Base-by-base conservation (phyloP, 495 filamentous ascomycete species). In the Hyphodiscus hymeniophilus region DNA sequence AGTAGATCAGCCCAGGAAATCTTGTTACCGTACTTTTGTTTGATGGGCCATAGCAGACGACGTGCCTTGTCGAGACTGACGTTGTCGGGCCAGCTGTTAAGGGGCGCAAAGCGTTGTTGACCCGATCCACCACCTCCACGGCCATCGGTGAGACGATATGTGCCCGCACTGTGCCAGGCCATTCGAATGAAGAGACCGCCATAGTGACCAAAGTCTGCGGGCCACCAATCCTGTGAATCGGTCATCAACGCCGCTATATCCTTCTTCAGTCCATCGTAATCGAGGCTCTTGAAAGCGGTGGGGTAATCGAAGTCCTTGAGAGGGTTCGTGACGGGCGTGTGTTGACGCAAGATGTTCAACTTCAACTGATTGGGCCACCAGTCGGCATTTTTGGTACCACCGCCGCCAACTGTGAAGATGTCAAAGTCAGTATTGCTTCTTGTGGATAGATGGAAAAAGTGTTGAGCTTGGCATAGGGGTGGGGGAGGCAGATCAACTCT, bases 31-130 rank as follows among this genome's bases (percentile, higher is more conserved):
- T 87, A 87, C 72, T 87, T 87, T 57, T 85, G 80, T 70, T 87
- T 87, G 67, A 87, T 77, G 57, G 82, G 82, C 82, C 82, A 87
- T 44, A 87, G 64, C 48, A 87, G 75, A 51, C 82, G 81, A 43
- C 82, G 82, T 30, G 81, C 81, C 74, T 87, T 87, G 74, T 87
- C 82, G 40, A 87, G 73, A 55, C 70, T 77, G 51, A 79, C 81
- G 52, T 87, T 87, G 67, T 87, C 82, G 47, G 82, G 82, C 82
- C 82, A 87, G 69, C 77, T 81, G 79, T 87, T 87, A 57, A 87
- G 75, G 10, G 82, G 82, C 13, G 82, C 81, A 53, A 87, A 85
- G 26, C 82, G 77, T 65, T 87, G 82, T 65, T 85, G 80, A 21
- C 80, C 82, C 56, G 76, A 66, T 34, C 81, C 82, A 56, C 79